Base-by-base conservation (phyloP, 345 rosid genomes). In the Hibiscus tridactylites region DNA sequence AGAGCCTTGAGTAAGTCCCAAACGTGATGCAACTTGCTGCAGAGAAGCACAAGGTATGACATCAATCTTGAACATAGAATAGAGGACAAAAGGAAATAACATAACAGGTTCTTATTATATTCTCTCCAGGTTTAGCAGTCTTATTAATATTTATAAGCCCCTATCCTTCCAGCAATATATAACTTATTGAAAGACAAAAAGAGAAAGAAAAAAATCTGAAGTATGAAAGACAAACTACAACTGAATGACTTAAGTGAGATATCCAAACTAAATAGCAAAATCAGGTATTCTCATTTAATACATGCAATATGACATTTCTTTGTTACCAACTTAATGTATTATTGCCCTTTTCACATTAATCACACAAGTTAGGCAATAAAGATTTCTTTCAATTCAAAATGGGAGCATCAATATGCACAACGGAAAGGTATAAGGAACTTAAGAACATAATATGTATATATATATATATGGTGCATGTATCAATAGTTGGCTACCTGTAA, bases 1-100 rank as follows among this genome's bases (percentile, higher is more conserved):
- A 78, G 93, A 84, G 79, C 87, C 91, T 67, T 81, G 79, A 76
- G 72, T 56, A 77, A 96, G 87, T 74, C 98, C 96, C 16, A 96
- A 84, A 75, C 81, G 88, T 59, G 92, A 87, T 73, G 94, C 84
- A 79, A 89, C 80, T 78, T 86, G 93, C 99, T 96, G 81, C 64
- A 83, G 39, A 75, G 44, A 72, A 74, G 52, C 21, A 49, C 21
- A 73, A 56, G 16, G 26, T 31, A 73, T 52, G 59, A 29, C 59
- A 61, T 74, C 46, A 71, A 24, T 61, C 57, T 56, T 72, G 17
- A 59, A 57, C 62, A 53, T 42, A 28, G 28, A 28, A 71, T 16
- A 24, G 15, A 26, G 31, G 29, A 54, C 31, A 69, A 37, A 50
- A 70, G 50, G 12, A 70, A 54, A 54, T 21, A 11, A 35, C 60